Percentiles rank a stretch among this genome's conserved stretches.
These are phyloP conservation scores for Hypoxylon crocopeplum DNA, from an alignment of 495 filamentous ascomycete genomes.

Conservation along the genomic window DNA sequence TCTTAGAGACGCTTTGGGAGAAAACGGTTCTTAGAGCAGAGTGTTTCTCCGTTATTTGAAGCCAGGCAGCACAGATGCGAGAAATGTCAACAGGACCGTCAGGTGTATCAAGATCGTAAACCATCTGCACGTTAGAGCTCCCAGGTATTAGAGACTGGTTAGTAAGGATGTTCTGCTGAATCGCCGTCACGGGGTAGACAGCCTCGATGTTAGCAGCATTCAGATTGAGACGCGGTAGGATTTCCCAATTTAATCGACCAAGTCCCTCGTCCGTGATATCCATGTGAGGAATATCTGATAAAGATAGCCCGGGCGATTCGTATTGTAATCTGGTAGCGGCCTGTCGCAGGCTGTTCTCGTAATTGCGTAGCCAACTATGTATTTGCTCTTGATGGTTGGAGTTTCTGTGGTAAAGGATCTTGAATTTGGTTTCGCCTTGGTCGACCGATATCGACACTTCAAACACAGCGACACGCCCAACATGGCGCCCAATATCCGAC, in stretches of 20 bases:
- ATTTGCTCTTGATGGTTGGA: conserved; percentile 66
- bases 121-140: conserved; percentile 66
- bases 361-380: conserved; percentile 64
- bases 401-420: conserved; percentile 67
- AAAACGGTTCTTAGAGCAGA: conserved; percentile 53
- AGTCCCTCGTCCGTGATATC: conserved; percentile 66
- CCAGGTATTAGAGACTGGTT: conserved; percentile 63
- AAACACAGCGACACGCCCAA: conserved; percentile 69
- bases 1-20: conserved; percentile 48
- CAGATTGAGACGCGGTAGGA: conserved; percentile 59
- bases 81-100: conserved; percentile 48
- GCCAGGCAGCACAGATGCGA: conserved; percentile 54
- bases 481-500: conserved; percentile 63
- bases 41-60: conserved; percentile 48
- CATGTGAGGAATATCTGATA: conserved; percentile 69
- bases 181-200: conserved; percentile 69
- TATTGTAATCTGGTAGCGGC: conserved; percentile 58
- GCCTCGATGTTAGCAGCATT: conserved; percentile 55
- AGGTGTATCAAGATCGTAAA: conserved; percentile 60
- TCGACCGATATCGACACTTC: conserved; percentile 67
- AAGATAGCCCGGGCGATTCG: conserved; percentile 58
- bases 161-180: conserved; percentile 72
- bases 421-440: conserved; percentile 65
- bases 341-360: conserved; percentile 59
- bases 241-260: conserved; percentile 55